Conservation (phyloP, 2,329 filamentous ascomycete species). For the Conoideocrella luteorostrata region DNA sequence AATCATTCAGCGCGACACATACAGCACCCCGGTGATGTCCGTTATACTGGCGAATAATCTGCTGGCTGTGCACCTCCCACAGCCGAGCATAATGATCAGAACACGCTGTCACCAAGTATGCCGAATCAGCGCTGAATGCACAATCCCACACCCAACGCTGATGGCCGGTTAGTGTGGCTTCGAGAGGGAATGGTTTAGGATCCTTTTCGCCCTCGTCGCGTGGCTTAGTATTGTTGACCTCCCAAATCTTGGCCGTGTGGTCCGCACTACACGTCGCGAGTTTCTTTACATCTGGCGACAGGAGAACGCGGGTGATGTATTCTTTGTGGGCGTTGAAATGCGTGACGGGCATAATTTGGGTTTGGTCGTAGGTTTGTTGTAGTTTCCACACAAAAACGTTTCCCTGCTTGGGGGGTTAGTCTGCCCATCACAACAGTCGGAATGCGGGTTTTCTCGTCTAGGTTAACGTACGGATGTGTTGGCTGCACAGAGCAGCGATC, state of each 20-base stretch:
- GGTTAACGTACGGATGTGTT: constrained; percentile 67
- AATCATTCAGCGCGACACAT: constrained; percentile 89
- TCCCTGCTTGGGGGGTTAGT: constrained; percentile 55
- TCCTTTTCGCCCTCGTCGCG: constrained; percentile 26
- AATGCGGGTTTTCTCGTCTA: neutral
- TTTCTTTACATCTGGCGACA: constrained; percentile 90
- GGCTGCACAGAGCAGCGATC: constrained; percentile 84
- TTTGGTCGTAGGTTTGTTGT: constrained; percentile 73
- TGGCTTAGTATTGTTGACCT: constrained; percentile 65
- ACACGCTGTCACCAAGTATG: constrained; percentile 88
- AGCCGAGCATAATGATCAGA: constrained; percentile 88
- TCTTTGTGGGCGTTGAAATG: constrained; percentile 87
- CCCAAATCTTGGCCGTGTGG: constrained; percentile 94
- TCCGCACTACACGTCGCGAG: constrained; percentile 90
- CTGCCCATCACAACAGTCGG: neutral
- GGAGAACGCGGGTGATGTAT: constrained; percentile 85
- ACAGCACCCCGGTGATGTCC: constrained; percentile 88
- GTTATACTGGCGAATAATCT: constrained; percentile 91
- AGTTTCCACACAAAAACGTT: constrained; percentile 98
- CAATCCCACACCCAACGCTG: constrained; percentile 98
- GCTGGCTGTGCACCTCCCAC: constrained; percentile 82
- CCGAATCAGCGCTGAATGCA: constrained; percentile 87
- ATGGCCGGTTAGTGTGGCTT: constrained; percentile 82
- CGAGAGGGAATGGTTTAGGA: constrained; percentile 64
- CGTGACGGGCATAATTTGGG: constrained; percentile 77